phyloP scores from a whole-genome alignment of 176 grass and related monocot genomes.

The Leersia perrieri region DNA sequence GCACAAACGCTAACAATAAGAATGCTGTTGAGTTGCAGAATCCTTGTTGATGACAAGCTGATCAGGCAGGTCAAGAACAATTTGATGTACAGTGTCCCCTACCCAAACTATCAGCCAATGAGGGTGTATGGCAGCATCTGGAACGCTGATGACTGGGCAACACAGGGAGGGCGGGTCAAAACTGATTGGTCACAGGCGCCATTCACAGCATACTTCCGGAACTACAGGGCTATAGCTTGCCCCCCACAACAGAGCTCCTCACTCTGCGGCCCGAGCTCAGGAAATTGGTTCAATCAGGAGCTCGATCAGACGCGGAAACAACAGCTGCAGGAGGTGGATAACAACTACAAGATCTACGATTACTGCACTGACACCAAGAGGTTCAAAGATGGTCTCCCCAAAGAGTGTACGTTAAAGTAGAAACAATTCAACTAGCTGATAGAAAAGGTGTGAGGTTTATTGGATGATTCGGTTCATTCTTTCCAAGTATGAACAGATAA shows the following conservation, averaged over 20 bases:
- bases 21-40: conserved; percentile 45
- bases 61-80: conserved; percentile 62
- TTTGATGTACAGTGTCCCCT: conserved; percentile 27
- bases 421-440: conserved; percentile 18
- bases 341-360: conserved; percentile 57
- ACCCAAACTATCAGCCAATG: conserved; percentile 57
- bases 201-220: conserved; percentile 57
- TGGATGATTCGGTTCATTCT: conserved; percentile 37
- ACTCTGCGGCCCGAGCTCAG: conserved; percentile 16
- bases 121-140: conserved; percentile 58
- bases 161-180: conserved; percentile 55
- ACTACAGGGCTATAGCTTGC: conserved; percentile 51
- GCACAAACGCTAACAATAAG: neutral
- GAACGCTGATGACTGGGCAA: conserved; percentile 69
- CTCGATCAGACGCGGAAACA: conserved; percentile 25
- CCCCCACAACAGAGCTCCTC: neutral
- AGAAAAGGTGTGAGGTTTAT: conserved; percentile 20
- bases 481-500: conserved; percentile 23
- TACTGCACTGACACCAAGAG: conserved; percentile 55
- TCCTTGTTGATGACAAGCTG: conserved; percentile 58
- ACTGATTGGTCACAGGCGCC: conserved; percentile 62
- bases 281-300: conserved; percentile 35
- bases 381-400: conserved; percentile 27
- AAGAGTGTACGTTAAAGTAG: conserved; percentile 42
- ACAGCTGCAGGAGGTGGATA: conserved; percentile 40